Percentiles rank a stretch among this genome's conserved stretches.
Conservation (phyloP, 2,329 filamentous ascomycete species). For the Colletotrichum lindemuthianum region DNA sequence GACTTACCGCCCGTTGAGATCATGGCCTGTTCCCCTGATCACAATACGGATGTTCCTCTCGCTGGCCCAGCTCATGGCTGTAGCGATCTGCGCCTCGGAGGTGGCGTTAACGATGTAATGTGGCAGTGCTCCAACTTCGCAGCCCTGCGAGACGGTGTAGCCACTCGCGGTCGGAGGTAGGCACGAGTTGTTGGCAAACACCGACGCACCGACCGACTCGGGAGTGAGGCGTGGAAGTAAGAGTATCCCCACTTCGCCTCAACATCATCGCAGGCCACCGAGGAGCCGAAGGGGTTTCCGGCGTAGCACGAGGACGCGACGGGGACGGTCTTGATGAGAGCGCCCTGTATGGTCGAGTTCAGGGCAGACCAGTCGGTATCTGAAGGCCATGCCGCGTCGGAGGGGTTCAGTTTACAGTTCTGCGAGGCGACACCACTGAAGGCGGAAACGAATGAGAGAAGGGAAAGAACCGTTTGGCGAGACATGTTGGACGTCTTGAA, state of each 20-base stretch:
- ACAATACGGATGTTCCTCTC: conserved; percentile 58
- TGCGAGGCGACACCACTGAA: conserved; percentile 12
- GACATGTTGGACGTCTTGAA: not conserved
- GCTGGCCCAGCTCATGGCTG: conserved; percentile 30
- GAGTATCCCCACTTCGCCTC: conserved; percentile 13
- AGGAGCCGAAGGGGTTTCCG: conserved; percentile 35
- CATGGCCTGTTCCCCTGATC: conserved; percentile 64
- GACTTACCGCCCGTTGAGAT: conserved; percentile 66
- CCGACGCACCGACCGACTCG: conserved; percentile 15
- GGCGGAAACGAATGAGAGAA: not conserved
- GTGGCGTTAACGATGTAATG: conserved; percentile 49
- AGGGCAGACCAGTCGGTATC: conserved; percentile 49
- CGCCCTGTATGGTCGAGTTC: conserved; percentile 55
- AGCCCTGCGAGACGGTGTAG: conserved; percentile 39
- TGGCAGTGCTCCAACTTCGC: conserved; percentile 44
- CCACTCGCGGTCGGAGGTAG: conserved; percentile 9
- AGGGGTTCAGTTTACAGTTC: conserved; percentile 19
- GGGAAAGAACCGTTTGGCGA: not conserved
- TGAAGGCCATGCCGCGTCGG: conserved; percentile 26
- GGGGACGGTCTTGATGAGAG: conserved; percentile 55
- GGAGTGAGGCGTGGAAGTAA: conserved; percentile 15
- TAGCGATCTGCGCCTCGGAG: conserved; percentile 43
- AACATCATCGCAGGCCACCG: conserved; percentile 16
- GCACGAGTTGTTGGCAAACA: conserved; percentile 27
- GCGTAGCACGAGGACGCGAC: conserved; percentile 57